Evolutionary conservation across 192 early-diverging fungal genomes (phyloP).

Genomic region (Lobosporangium transversale): DNA sequence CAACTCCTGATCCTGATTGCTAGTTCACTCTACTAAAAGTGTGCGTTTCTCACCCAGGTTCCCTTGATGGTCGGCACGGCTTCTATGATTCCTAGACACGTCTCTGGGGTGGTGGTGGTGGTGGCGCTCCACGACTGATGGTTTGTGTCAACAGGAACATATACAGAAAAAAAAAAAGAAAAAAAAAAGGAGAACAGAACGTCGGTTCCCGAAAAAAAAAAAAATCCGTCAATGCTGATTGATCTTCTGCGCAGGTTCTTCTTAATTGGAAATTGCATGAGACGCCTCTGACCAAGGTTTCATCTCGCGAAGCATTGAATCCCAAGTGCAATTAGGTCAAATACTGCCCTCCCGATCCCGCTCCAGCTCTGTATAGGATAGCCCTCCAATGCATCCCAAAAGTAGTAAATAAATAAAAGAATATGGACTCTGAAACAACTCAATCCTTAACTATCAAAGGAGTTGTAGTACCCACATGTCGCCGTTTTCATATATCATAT

Average conservation of each 20-base stretch:
- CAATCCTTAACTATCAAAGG: no score
- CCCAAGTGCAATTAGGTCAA: background rate
- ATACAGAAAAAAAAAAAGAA: background rate
- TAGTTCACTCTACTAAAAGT: no score
- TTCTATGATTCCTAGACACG: background rate
- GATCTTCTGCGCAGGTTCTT: background rate
- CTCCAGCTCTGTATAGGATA: constrained; percentile 1
- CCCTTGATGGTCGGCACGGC: background rate
- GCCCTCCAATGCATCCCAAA: constrained; percentile 3
- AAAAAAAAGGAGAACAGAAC: constrained; percentile 1
- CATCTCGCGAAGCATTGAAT: background rate
- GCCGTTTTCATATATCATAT: background rate
- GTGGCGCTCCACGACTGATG: constrained; percentile 10
- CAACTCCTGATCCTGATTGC: no score
- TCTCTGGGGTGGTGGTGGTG: constrained; percentile 8
- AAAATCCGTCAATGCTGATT: constrained; percentile 1
- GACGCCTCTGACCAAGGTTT: background rate
- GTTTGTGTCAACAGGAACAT: background rate
- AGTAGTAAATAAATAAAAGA: background rate
- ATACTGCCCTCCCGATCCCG: constrained; percentile 8
- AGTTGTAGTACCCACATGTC: no score
- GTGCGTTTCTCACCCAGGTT: no score
- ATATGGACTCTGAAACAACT: no score
- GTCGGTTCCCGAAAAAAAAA: constrained; percentile 2
- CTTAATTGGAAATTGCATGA: background rate